Base-by-base conservation (phyloP, 164 flowering plant species). In the Stephania japonica region DNA sequence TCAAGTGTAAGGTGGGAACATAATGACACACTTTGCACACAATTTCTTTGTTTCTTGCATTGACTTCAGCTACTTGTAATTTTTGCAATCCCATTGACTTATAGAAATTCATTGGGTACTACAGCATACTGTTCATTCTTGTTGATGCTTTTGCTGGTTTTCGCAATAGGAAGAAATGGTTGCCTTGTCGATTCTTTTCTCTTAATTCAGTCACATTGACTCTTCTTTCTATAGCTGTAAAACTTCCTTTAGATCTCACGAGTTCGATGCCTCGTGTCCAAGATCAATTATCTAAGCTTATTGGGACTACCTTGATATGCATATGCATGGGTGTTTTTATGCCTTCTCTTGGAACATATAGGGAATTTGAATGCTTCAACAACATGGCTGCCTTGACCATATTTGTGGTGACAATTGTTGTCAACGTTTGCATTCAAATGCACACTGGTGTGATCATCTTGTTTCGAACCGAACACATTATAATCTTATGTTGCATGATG, bases 281-380 rank as follows among this genome's bases (percentile, higher is more conserved):
- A 8, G 72, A 75, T 44, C 72, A 75, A 44, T 23, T 75, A 12
- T 69, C 77, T 11, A 75, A 75, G 67, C 77, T 75, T 11, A 75
- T 21, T 43, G 67, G 72, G 12, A 75, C 68, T 12, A 18, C 62
- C 18, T 27, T 62, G 5, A 11, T 75, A 18, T 75, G 72, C 63
- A 69, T 69, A 19, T 69, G 44, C 16, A 69, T 75, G 65, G 70
- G 75, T 53, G 67, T 67, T 38, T 32, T 56, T 1, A 67, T 73
- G 70, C 75, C 70, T 67, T 73, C 75, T 5, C 50, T 73, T 21
- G 75, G 75, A 25, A 49, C 19, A 13, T n/a, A 32, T 4, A 68
- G 16, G 0, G 14, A 25, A 3, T 25, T 62, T 1, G 76, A 74
- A 43, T 23, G 68, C 18, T 43, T 68, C 24, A 25, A 67, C 10